Evolutionary conservation across 2,329 filamentous ascomycete species (phyloP).

Genomic region (Colletotrichum magnum): DNA sequence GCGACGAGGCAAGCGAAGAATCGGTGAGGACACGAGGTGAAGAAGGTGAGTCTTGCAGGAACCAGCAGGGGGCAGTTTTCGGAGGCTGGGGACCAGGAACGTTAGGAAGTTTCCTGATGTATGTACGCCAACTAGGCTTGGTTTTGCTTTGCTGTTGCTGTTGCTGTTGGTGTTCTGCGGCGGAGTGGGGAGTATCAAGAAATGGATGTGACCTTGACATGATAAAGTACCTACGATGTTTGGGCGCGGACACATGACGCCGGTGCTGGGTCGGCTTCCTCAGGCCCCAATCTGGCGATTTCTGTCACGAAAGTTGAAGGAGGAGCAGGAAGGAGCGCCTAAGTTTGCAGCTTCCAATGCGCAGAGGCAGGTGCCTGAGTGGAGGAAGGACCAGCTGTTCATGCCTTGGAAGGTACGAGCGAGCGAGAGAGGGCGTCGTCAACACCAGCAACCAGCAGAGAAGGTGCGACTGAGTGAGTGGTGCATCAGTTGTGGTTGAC

Average conservation of each 20-base stretch:
- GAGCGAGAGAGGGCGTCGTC: background rate
- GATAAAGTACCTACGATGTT: conserved; percentile 10
- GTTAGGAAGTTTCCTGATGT: conserved; percentile 11
- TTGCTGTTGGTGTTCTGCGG: conserved; percentile 30
- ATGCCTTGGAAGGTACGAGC: background rate
- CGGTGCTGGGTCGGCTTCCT: conserved; percentile 17
- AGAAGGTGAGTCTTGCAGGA: background rate
- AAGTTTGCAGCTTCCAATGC: background rate
- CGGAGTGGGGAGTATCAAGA: conserved; percentile 19
- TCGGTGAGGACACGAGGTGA: conserved; percentile 31
- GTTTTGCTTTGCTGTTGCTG: background rate
- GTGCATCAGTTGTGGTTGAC: too few relatives aligned
- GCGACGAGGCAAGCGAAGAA: conserved; percentile 28
- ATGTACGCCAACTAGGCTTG: background rate
- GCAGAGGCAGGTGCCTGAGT: background rate
- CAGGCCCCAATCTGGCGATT: conserved; percentile 4
- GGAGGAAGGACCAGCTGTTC: background rate
- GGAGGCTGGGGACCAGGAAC: conserved; percentile 27
- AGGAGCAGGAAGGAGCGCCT: too few relatives aligned
- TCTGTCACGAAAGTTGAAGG: too few relatives aligned
- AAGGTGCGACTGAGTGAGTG: too few relatives aligned
- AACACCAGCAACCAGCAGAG: too few relatives aligned
- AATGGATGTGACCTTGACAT: conserved; percentile 19
- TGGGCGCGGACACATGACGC: conserved; percentile 34
- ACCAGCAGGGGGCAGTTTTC: conserved; percentile 6